Conservation (phyloP, 257 asterid genomes). For the Plantago ovata region DNA sequence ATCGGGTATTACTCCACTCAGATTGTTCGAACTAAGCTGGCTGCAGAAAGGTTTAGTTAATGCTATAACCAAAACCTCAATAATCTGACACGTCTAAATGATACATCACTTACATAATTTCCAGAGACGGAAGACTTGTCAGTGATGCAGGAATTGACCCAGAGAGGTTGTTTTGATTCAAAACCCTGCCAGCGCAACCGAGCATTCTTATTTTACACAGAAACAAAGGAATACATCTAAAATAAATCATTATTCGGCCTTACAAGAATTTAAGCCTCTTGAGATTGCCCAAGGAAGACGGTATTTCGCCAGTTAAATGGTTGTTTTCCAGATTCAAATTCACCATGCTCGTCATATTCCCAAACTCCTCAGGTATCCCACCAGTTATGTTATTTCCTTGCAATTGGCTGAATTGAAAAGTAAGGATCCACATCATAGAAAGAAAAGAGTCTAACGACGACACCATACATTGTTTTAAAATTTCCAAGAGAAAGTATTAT, state of each 20-base stretch:
- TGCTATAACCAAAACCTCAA: background rate
- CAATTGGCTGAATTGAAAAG: slow-evolving; percentile 55
- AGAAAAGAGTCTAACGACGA: too few relatives aligned
- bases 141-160: slow-evolving; percentile 84
- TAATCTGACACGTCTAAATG: background rate
- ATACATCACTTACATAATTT: slow-evolving; percentile 11
- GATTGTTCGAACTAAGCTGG: slow-evolving; percentile 72
- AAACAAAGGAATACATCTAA: slow-evolving; percentile 1
- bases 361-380: slow-evolving; percentile 66
- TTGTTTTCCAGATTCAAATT: slow-evolving; percentile 82
- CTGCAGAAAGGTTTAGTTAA: slow-evolving; percentile 39
- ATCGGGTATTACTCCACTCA: slow-evolving; percentile 71
- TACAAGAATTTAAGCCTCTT: slow-evolving; percentile 68
- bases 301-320: slow-evolving; percentile 71
- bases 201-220: slow-evolving; percentile 17
- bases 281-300: slow-evolving; percentile 75
- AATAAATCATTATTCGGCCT: slow-evolving; percentile 28
- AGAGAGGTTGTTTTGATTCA: slow-evolving; percentile 69
- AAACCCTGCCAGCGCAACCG: slow-evolving; percentile 42
- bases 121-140: slow-evolving; percentile 29
- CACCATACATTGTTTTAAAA: too few relatives aligned
- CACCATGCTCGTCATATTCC: slow-evolving; percentile 75
- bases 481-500: background rate
- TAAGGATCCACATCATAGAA: slow-evolving; percentile 8
- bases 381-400: slow-evolving; percentile 90